phyloP scores from a whole-genome alignment of 495 filamentous ascomycete genomes.

The Chaetomium cochliodes region DNA sequence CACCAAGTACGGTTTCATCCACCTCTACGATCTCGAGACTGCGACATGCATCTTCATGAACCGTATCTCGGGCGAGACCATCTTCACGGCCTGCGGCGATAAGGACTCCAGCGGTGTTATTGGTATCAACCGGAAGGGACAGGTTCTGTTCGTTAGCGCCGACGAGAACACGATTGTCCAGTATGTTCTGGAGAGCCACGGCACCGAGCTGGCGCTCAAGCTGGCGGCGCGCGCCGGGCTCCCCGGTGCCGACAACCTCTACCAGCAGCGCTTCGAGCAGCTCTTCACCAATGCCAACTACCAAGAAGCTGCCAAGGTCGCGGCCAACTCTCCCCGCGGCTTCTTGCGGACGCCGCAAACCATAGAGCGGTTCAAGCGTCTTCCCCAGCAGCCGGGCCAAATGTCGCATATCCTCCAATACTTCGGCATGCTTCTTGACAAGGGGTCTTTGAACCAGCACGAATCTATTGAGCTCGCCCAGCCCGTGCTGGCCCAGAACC shows the following conservation, averaged over 20 bases:
- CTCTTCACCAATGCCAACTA: slow-evolving; percentile 74
- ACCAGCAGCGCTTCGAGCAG: slow-evolving; percentile 87
- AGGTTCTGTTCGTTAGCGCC: slow-evolving; percentile 88
- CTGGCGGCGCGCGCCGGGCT: slow-evolving; percentile 91
- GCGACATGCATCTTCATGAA: slow-evolving; percentile 99
- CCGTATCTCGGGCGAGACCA: slow-evolving; percentile 97
- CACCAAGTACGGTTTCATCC: slow-evolving; percentile 99
- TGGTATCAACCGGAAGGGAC: slow-evolving; percentile 96
- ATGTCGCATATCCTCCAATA: slow-evolving; percentile 95
- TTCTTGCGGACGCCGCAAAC: slow-evolving; percentile 93
- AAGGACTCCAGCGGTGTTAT: slow-evolving; percentile 81
- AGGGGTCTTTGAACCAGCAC: slow-evolving; percentile 85
- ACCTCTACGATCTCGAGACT: slow-evolving; percentile 95
- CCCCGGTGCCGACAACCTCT: slow-evolving; percentile 92
- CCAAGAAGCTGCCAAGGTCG: slow-evolving; percentile 86
- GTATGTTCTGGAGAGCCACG: slow-evolving; percentile 93
- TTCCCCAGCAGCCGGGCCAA: slow-evolving; percentile 69
- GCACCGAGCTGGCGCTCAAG: slow-evolving; percentile 86
- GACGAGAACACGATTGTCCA: slow-evolving; percentile 88
- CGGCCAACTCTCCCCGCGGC: slow-evolving; percentile 92
- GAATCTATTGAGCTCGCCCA: slow-evolving; percentile 92
- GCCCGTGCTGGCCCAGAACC: slow-evolving; percentile 86
- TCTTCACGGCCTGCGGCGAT: slow-evolving; percentile 89
- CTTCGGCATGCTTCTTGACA: slow-evolving; percentile 95
- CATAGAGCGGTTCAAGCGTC: slow-evolving; percentile 88